Evolutionary conservation across 2,329 filamentous ascomycete species (phyloP).

Genomic region (Exophiala viscosa): DNA sequence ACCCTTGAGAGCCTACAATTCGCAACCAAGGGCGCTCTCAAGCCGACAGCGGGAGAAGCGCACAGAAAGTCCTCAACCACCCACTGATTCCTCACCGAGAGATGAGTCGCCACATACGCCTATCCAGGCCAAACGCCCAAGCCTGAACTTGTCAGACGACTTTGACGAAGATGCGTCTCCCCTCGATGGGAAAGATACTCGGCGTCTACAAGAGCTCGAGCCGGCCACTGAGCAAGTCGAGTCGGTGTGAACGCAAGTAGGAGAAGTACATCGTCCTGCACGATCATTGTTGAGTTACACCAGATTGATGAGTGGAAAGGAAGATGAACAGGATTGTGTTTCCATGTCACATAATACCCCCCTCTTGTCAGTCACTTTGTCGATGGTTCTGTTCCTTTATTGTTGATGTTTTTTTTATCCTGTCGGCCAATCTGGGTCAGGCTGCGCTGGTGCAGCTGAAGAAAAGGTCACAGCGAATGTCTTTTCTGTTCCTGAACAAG

Average conservation of each 20-base stretch:
- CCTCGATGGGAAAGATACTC: slow-evolving; percentile 12
- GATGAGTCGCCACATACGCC: slow-evolving; percentile 29
- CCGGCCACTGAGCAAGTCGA: not conserved
- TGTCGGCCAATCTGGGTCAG: too few relatives aligned
- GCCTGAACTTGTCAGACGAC: slow-evolving; percentile 59
- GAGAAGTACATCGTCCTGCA: too few relatives aligned
- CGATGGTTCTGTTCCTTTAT: too few relatives aligned
- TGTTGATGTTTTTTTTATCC: too few relatives aligned
- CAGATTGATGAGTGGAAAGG: too few relatives aligned
- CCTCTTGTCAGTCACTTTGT: too few relatives aligned
- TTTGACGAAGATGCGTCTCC: slow-evolving; percentile 24
- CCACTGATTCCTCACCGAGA: slow-evolving; percentile 10
- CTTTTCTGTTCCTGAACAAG: too few relatives aligned
- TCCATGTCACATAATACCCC: too few relatives aligned
- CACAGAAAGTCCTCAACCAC: slow-evolving; percentile 1
- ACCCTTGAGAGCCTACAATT: slow-evolving; percentile 20
- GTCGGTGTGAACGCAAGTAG: not conserved
- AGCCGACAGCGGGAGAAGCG: slow-evolving; percentile 6
- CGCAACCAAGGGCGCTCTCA: slow-evolving; percentile 17
- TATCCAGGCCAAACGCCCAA: slow-evolving; percentile 43
- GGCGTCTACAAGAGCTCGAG: not conserved
- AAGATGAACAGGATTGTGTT: too few relatives aligned
- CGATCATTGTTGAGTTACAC: too few relatives aligned
- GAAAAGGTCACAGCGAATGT: too few relatives aligned
- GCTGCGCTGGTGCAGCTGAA: too few relatives aligned